A percentile compares a stretch with the other conserved stretches of the same genome.
phyloP scores from a whole-genome alignment of 2,329 filamentous ascomycete species.

The Hawksworthiomyces lignivorus region DNA sequence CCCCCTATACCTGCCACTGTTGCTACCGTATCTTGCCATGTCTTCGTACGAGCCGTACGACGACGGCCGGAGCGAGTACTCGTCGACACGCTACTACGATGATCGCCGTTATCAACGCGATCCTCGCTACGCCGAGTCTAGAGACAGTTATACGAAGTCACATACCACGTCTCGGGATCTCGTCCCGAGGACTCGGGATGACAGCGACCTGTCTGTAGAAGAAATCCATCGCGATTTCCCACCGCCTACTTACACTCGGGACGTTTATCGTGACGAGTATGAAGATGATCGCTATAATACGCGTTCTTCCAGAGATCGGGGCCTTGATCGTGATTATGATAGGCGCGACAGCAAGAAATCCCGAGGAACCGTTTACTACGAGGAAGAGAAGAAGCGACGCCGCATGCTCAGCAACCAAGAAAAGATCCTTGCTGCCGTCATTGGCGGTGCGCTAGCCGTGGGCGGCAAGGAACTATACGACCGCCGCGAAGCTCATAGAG shows the following conservation, averaged over 20 bases:
- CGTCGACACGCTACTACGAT: conserved; percentile 38
- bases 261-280: conserved; percentile 55
- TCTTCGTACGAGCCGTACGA: conserved; percentile 50
- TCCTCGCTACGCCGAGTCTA: conserved; percentile 45
- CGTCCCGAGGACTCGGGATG: conserved; percentile 55
- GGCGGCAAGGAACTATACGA: conserved; percentile 61
- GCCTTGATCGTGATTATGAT: conserved; percentile 39
- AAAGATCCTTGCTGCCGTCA: conserved; percentile 59
- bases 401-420: conserved; percentile 54
- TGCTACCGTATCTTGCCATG: conserved; percentile 21
- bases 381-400: conserved; percentile 45
- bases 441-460: conserved; percentile 56
- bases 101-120: conserved; percentile 45
- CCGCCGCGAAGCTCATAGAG: conserved; percentile 48
- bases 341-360: conserved; percentile 44
- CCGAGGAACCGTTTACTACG: conserved; percentile 46
- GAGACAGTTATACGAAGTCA: conserved; percentile 40
- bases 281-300: conserved; percentile 38
- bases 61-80: conserved; percentile 26
- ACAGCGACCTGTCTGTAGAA: conserved; percentile 69
- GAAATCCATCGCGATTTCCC: conserved; percentile 81
- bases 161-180: conserved; percentile 41
- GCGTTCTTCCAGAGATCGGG: conserved; percentile 30
- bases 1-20: too few relatives aligned
- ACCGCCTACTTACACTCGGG: conserved; percentile 51